Evolutionary conservation across 2,329 filamentous ascomycete species (phyloP).

Genomic region (Trichoderma breve): DNA sequence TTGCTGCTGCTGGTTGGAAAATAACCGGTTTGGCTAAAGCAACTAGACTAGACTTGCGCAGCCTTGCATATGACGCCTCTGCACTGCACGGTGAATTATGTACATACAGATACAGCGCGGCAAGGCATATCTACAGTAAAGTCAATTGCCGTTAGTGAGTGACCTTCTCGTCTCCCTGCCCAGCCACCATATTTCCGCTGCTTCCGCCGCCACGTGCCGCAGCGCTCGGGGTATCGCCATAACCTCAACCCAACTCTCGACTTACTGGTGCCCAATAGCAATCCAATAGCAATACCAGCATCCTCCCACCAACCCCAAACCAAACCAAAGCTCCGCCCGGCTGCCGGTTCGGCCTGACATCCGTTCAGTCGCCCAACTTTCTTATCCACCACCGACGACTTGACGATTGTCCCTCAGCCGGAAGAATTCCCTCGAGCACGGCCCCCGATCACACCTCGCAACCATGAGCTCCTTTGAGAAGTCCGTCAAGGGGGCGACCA

Average conservation of each 20-base stretch:
- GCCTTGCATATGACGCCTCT: not conserved
- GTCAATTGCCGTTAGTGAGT: slow-evolving; percentile 18
- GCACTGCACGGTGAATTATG: not conserved
- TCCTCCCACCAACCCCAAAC: slow-evolving; percentile 16
- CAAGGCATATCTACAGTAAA: not conserved
- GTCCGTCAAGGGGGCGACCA: slow-evolving; percentile 97
- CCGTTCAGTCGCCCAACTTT: slow-evolving; percentile 21
- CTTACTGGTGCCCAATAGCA: slow-evolving; percentile 1
- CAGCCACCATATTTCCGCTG: slow-evolving; percentile 18
- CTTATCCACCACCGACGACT: slow-evolving; percentile 15
- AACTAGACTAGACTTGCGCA: not conserved
- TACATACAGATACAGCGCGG: not conserved
- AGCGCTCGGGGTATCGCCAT: slow-evolving; percentile 12
- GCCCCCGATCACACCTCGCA: slow-evolving; percentile 25
- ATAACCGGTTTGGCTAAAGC: not conserved
- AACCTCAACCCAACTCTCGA: slow-evolving; percentile 13
- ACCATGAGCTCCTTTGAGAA: slow-evolving; percentile 93
- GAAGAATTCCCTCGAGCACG: slow-evolving; percentile 4
- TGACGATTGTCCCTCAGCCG: slow-evolving; percentile 8
- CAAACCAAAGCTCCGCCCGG: slow-evolving; percentile 20
- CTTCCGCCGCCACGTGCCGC: slow-evolving; percentile 13
- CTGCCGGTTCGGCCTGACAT: slow-evolving; percentile 20
- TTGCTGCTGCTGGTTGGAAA: not conserved
- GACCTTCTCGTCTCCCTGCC: slow-evolving; percentile 3
- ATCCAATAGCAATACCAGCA: not conserved